Conservation (phyloP, 495 filamentous ascomycete species). For the Neurospora terricola region DNA sequence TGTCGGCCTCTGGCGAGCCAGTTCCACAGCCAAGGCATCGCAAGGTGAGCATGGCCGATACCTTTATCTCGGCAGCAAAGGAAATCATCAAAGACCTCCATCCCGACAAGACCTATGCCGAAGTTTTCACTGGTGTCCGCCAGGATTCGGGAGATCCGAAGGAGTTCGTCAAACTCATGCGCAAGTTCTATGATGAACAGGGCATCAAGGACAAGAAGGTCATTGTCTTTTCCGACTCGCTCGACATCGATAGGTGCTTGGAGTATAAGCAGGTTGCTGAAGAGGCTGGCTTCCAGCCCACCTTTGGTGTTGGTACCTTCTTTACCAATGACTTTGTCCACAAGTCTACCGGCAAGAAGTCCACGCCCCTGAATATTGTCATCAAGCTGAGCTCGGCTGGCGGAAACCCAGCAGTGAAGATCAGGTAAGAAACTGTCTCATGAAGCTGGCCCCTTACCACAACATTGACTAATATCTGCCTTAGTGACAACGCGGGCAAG, state of each 20-base stretch:
- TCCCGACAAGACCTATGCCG: conserved; percentile 57
- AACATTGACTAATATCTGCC: neutral
- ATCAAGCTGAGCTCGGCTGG: conserved; percentile 85
- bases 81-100: conserved; percentile 6
- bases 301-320: conserved; percentile 90
- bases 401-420: conserved; percentile 81
- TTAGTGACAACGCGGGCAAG: conserved; percentile 84
- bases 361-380: conserved; percentile 91
- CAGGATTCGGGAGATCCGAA: conserved; percentile 92
- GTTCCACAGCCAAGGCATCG: conserved; percentile 1
- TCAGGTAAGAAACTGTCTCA: conserved; percentile 38
- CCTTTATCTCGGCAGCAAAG: conserved; percentile 18
- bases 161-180: conserved; percentile 71
- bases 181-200: conserved; percentile 69
- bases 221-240: conserved; percentile 94
- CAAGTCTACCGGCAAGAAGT: conserved; percentile 61
- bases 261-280: conserved; percentile 80
- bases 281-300: conserved; percentile 66
- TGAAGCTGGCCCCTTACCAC: neutral
- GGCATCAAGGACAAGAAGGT: conserved; percentile 76
- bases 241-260: conserved; percentile 83
- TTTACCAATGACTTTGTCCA: conserved; percentile 86
- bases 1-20: conserved; percentile 22
- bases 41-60: conserved; percentile 23
- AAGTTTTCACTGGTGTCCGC: conserved; percentile 77